phyloP scores from a whole-genome alignment of 23 red algal genomes.

The Gracilaria domingensis region DNA sequence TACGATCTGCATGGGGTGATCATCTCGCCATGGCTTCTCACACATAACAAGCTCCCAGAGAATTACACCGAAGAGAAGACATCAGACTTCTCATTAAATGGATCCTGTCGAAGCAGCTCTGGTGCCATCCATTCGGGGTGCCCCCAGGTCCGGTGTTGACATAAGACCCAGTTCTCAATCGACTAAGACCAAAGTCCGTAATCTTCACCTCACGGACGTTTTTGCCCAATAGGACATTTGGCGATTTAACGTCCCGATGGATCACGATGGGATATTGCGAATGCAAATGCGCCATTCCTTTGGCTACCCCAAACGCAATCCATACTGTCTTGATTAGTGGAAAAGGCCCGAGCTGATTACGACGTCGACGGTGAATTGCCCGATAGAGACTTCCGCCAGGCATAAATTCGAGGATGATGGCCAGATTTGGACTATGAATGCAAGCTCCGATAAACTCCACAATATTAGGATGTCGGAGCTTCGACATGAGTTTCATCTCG shows the following conservation, averaged over 20 bases:
- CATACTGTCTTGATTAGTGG: conserved; percentile 85
- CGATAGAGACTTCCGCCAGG: conserved; percentile 96
- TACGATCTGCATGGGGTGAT: conserved; percentile 98
- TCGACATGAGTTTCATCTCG: conserved; percentile 99
- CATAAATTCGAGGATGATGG: conserved; percentile 96
- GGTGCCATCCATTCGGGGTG: conserved; percentile 99
- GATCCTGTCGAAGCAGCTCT: conserved; percentile 93
- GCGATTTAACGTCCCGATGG: conserved; percentile 96
- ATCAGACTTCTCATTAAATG: conserved; percentile 91
- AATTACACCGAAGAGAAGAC: conserved; percentile 99
- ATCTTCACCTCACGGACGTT: conserved; percentile 94
- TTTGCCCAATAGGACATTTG: conserved; percentile 91
- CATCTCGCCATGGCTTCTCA: conserved; percentile 96
- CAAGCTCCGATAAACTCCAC: conserved; percentile 95
- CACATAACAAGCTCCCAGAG: conserved; percentile 99
- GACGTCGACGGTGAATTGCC: conserved; percentile 80
- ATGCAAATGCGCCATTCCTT: conserved; percentile 97
- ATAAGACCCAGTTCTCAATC: conserved; percentile 79
- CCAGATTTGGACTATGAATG: conserved; percentile 87
- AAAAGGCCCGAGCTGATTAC: conserved; percentile 80
- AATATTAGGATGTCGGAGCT: conserved; percentile 92
- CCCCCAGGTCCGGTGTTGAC: conserved; percentile 96
- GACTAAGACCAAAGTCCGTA: conserved; percentile 95
- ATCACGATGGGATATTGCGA: conserved; percentile 91
- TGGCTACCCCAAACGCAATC: conserved; percentile 94